A percentile compares a stretch with the other conserved stretches of the same genome.
phyloP scores from a whole-genome alignment of 306 rosid species.

The Citrullus amarus region DNA sequence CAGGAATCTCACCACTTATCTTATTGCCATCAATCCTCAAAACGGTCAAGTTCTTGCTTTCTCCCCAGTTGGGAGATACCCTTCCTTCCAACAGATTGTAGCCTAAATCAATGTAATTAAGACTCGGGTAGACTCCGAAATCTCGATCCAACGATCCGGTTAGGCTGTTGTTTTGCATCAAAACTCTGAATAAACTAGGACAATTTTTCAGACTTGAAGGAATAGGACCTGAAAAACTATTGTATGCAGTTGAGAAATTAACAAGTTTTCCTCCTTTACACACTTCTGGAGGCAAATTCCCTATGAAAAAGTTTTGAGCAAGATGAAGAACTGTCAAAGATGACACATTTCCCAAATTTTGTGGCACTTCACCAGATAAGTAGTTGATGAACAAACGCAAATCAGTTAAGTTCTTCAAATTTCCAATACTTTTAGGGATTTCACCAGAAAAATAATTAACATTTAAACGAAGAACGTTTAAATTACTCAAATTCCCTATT shows the following conservation, averaged over 20 bases:
- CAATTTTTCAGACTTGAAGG: constrained; percentile 40
- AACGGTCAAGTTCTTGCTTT: constrained; percentile 21
- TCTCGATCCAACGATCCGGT: constrained; percentile 28
- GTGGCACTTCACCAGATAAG: constrained; percentile 36
- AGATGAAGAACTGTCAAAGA: constrained; percentile 32
- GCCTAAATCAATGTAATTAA: constrained; percentile 40
- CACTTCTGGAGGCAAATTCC: constrained; percentile 39
- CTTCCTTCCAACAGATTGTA: constrained; percentile 27
- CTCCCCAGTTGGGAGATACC: constrained; percentile 38
- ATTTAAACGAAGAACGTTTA: constrained; percentile 21
- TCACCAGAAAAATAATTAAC: constrained; percentile 29
- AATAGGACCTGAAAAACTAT: constrained; percentile 36
- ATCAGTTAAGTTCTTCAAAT: constrained; percentile 25
- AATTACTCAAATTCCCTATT: constrained; percentile 30
- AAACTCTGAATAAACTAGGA: constrained; percentile 26
- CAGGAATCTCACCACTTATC: constrained; percentile 30
- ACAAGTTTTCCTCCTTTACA: constrained; percentile 35
- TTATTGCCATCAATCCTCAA: constrained; percentile 28
- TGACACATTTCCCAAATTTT: constrained; percentile 36
- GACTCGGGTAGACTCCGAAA: constrained; percentile 44
- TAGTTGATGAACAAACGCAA: constrained; percentile 20
- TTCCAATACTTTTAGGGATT: constrained; percentile 32
- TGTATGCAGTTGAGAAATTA: constrained; percentile 32
- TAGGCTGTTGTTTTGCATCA: constrained; percentile 29
- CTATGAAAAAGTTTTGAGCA: constrained; percentile 40